Base-by-base conservation (phyloP, 2,329 filamentous ascomycete species). In the Cryphonectria carpinicola region DNA sequence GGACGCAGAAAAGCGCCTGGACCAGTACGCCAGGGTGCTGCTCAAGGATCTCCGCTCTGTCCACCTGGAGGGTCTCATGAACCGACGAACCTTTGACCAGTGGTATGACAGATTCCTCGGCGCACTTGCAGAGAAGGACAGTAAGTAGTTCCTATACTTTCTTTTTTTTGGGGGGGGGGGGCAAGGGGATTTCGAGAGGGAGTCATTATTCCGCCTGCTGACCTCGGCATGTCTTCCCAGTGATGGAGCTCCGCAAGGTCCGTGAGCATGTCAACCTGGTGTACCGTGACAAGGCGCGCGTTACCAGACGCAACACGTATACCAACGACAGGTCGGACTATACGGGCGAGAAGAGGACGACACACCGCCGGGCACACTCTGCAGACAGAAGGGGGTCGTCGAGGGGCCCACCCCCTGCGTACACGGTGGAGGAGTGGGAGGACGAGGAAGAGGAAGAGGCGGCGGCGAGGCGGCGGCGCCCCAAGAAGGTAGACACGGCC, bases 71-170 rank as follows among this genome's bases (percentile, higher is more conserved):
- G 76, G 75, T 0, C 71, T 75, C 22, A 74, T 78, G 74, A 73
- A 66, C 25, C 62, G 71, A 17, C 61, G 58, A 32, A 75, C 76
- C 56, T 77, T 74, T 32, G 74, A 77, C 56, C 69, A 73, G 37
- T 78, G 77, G 76, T 77, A 78, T 63, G 75, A 78, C 72, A 76
- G 70, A 63, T 75, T 77, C 35, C 63, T 76, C 66, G 72, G 75
- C 14, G 76, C 76, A 56, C 75, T 76, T 46, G 74, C 76, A 41
- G 75, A 78, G 65, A 77, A 75, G 65, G 75, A 78, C 60, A 58
- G 76, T 78, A 65, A 74, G 76, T 74, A 63, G 3, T 10, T 7
- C 13, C 25, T 43, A 2, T 7, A n/a, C 46, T 8, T 19, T 43
- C 41, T 19, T 43, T 17, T 39, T 13, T 39, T 11, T n/a, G n/a